Conservation (phyloP, 73 alveolate species). For the Tetrahymena thermophila region DNA sequence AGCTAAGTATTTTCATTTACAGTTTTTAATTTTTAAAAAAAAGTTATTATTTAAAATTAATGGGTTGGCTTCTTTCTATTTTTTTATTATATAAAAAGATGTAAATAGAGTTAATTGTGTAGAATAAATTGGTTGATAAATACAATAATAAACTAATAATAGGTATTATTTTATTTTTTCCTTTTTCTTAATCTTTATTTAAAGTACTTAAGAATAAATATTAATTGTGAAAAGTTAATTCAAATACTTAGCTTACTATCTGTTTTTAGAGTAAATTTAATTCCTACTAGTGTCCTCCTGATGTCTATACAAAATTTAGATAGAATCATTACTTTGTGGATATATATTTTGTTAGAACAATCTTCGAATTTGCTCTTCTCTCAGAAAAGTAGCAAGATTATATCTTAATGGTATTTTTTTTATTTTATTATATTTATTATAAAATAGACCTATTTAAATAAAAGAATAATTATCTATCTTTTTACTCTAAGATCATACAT, state of each 20-base stretch:
- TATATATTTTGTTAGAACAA: neutral
- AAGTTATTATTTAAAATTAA: too few relatives aligned
- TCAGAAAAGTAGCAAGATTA: neutral
- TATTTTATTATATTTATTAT: too few relatives aligned
- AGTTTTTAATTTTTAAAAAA: too few relatives aligned
- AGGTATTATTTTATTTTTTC: neutral
- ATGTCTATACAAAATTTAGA: neutral
- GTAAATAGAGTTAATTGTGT: neutral
- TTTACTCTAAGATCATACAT: neutral
- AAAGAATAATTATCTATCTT: neutral
- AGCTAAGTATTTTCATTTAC: neutral
- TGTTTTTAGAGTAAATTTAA: neutral
- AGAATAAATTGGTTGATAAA: neutral
- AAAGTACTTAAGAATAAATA: too few relatives aligned
- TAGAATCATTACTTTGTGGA: neutral
- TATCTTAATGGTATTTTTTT: neutral
- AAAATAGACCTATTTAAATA: too few relatives aligned
- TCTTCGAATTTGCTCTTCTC: neutral
- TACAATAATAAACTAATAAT: too few relatives aligned
- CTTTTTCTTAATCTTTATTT: too few relatives aligned
- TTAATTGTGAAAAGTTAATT: neutral
- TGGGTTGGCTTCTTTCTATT: too few relatives aligned
- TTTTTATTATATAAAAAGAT: neutral
- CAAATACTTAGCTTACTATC: neutral
- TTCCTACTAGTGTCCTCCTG: neutral